Evolutionary conservation across 179 eudicot genomes (phyloP).

Genomic region (Patellifolia procumbens): DNA sequence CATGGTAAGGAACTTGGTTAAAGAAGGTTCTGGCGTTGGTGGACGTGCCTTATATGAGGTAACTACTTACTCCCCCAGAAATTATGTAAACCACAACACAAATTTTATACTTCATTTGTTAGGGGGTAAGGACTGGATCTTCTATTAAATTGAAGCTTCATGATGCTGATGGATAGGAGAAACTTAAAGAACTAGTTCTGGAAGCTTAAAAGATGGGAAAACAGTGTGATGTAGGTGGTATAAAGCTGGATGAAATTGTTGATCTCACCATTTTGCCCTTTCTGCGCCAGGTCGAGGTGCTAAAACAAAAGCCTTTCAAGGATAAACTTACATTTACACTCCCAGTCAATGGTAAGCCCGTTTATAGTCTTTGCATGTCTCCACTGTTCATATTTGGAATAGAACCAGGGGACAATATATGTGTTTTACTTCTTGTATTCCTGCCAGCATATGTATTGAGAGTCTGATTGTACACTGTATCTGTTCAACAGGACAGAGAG

Average conservation of each 20-base stretch:
- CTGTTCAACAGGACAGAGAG: constrained; percentile 58
- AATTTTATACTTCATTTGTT: background rate
- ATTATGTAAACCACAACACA: background rate
- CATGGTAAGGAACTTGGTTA: constrained; percentile 39
- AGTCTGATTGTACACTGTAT: constrained; percentile 2
- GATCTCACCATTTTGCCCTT: background rate
- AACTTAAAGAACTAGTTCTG: constrained; percentile 1
- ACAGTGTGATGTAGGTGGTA: background rate
- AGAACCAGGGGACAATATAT: background rate
- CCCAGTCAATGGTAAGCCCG: constrained; percentile 58
- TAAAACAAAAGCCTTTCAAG: constrained; percentile 40
- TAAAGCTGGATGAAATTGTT: background rate
- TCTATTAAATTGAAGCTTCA: background rate
- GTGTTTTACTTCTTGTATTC: background rate
- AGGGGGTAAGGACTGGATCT: background rate
- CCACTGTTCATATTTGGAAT: background rate
- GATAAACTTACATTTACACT: constrained; percentile 62
- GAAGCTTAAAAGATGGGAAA: background rate
- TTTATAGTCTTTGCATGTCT: background rate
- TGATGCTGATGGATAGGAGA: background rate
- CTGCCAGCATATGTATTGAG: background rate
- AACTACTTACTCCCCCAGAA: background rate
- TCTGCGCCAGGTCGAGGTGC: constrained; percentile 43
- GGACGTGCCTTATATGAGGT: constrained; percentile 65
- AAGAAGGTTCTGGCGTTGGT: constrained; percentile 53